Percentiles rank a stretch among this genome's conserved stretches.
phyloP scores from a whole-genome alignment of 495 filamentous ascomycete species.

The Penicillium paxilli region DNA sequence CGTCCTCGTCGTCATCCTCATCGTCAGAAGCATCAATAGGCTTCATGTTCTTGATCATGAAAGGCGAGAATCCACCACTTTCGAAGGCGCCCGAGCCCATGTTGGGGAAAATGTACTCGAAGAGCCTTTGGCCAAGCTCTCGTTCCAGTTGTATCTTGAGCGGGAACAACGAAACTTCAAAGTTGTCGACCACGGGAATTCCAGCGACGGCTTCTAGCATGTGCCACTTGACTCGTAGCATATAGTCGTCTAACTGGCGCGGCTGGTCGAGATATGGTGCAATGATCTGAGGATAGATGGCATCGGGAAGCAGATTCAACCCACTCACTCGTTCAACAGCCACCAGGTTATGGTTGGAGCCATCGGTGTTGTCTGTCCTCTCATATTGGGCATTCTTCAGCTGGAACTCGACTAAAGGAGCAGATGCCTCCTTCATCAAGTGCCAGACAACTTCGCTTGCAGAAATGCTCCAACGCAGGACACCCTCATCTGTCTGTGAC shows the following conservation, averaged over 20 bases:
- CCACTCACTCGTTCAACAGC: constrained; percentile 82
- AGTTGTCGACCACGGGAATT: constrained; percentile 95
- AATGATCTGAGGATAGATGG: constrained; percentile 94
- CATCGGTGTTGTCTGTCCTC: constrained; percentile 92
- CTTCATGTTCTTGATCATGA: constrained; percentile 77
- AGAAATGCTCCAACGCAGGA: constrained; percentile 86
- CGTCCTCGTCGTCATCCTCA: constrained; percentile 46
- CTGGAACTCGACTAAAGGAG: constrained; percentile 93
- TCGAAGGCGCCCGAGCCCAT: constrained; percentile 58
- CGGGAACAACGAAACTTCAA: constrained; percentile 91
- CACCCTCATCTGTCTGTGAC: constrained; percentile 64
- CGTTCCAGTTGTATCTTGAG: constrained; percentile 92
- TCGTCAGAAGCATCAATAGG: constrained; percentile 58
- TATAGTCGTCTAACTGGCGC: constrained; percentile 60
- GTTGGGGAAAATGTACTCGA: constrained; percentile 97
- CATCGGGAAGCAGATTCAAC: constrained; percentile 83
- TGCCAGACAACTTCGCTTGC: constrained; percentile 96
- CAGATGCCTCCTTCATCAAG: constrained; percentile 77
- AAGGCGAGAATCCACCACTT: constrained; percentile 72
- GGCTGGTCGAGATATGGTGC: constrained; percentile 77
- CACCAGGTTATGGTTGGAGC: constrained; percentile 90
- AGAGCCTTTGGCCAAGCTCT: constrained; percentile 89
- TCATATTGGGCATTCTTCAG: constrained; percentile 87
- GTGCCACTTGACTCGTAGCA: constrained; percentile 93
- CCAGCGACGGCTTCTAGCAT: constrained; percentile 98